Conservation (phyloP, 768 basidiomycete genomes). For the Boletus coccyginus region DNA sequence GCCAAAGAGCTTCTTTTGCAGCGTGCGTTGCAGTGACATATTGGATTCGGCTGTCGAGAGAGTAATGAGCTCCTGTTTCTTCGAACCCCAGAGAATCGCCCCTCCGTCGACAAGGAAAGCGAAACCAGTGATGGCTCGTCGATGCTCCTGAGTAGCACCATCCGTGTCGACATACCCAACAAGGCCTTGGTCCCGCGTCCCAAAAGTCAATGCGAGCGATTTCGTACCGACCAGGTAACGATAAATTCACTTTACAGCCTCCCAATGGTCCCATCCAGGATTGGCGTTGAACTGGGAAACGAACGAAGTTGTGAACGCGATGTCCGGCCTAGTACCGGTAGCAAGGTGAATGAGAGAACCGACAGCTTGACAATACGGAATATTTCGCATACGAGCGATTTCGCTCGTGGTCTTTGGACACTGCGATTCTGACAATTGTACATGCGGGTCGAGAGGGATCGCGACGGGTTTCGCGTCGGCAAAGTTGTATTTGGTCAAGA, state of each 20-base stretch:
- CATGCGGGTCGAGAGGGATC: not conserved
- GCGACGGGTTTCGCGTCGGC: not conserved
- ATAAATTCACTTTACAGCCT: too few species aligned
- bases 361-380: not conserved
- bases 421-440: not conserved
- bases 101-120: too few species aligned
- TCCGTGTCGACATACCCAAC: too few species aligned
- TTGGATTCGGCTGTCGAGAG: not conserved
- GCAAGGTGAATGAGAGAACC: not conserved
- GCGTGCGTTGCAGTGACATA: not conserved
- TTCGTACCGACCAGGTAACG: too few species aligned
- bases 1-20: not conserved
- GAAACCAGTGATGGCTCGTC: too few species aligned
- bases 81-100: too few species aligned
- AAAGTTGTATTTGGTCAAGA: not conserved
- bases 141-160: too few species aligned
- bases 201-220: too few species aligned
- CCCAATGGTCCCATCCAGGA: too few species aligned
- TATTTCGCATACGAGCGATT: not conserved
- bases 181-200: too few species aligned
- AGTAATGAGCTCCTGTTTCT: not conserved
- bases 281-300: too few species aligned
- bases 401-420: too few species aligned
- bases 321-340: not conserved
- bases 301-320: not conserved